These are phyloP conservation scores for Xylariaceae sp. DNA, from an alignment of 2,329 filamentous ascomycete species.

Conservation along the genomic window DNA sequence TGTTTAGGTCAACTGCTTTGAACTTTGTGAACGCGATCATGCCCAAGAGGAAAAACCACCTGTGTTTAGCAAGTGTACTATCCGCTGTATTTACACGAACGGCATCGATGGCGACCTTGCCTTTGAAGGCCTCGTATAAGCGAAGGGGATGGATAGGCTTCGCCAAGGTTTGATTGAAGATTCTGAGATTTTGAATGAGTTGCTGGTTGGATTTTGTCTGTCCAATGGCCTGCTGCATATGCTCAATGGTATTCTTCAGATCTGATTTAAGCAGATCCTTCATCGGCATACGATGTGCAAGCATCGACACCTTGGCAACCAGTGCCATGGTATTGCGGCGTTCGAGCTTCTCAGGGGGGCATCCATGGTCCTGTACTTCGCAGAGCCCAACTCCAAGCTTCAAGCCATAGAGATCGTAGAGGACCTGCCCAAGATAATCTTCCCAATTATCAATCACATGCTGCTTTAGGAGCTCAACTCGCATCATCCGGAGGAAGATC, in stretches of 20 bases:
- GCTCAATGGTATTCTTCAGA: constrained; percentile 82
- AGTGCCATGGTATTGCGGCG: constrained; percentile 73
- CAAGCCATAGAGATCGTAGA: constrained; percentile 76
- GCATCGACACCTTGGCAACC: constrained; percentile 74
- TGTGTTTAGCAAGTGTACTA: constrained; percentile 67
- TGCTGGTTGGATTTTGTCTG: constrained; percentile 71
- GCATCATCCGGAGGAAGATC: constrained; percentile 82
- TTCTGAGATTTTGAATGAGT: constrained; percentile 79
- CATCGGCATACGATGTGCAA: constrained; percentile 78
- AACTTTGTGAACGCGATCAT: constrained; percentile 87
- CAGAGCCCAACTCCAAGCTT: constrained; percentile 65
- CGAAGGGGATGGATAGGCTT: constrained; percentile 76
- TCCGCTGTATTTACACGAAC: constrained; percentile 64
- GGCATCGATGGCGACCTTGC: constrained; percentile 68
- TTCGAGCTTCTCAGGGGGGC: constrained; percentile 70
- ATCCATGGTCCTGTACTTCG: constrained; percentile 72
- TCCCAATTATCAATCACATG: constrained; percentile 76
- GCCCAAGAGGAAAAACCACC: constrained; percentile 89
- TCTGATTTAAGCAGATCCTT: constrained; percentile 91
- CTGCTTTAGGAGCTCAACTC: constrained; percentile 73
- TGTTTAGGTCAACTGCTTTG: constrained; percentile 60
- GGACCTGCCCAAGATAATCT: constrained; percentile 76
- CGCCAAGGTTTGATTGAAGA: constrained; percentile 75
- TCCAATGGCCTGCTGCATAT: constrained; percentile 83
- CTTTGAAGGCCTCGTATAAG: constrained; percentile 74